Base-by-base conservation (phyloP, 257 asterid genomes). In the Primulina tabacum region DNA sequence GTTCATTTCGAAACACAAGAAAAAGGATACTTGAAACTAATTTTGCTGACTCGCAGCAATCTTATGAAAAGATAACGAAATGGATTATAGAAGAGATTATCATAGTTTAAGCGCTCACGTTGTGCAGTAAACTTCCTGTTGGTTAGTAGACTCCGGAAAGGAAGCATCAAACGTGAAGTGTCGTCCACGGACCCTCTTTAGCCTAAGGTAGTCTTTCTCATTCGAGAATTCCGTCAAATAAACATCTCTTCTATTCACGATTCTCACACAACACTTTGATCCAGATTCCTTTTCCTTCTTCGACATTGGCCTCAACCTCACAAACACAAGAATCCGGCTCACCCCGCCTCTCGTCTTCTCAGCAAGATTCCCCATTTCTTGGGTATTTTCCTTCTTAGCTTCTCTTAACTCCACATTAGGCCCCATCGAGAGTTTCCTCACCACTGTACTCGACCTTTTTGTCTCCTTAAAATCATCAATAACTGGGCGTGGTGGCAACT, bases 151-250 rank as follows among this genome's bases (percentile, higher is more conserved):
- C 68, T 86, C 92, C 16, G 88, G 79, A 73, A 84, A 86, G 14
- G 92, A 75, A 61, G 89, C 77, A 84, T 86, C 92, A 59, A 86
- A 86, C 14, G 86, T 78, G 76, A 86, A 86, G 79, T 86, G 92
- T 8, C 88, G 69, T 2, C 89, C 92, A 18, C 89, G 75, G 32
- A 86, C 79, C 80, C 88, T 84, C 79, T 84, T 84, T 18, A 86
- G 69, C 88, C 89, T 76, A 28, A 86, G 86, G 70, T 84, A 82
- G 43, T 84, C 89, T 67, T 84, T 84, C 73, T 84, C 92, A 32
- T 63, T 78, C 0, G 82, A 79, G 9, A 82, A 80, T 67, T 86
- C 88, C 0, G 92, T 82, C 63, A 86, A 67, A 69, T 76, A 86
- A 70, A 86, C 81, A 79, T 84, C 89, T 67, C 87, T 78, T 10